phyloP scores from a whole-genome alignment of 2,329 filamentous ascomycete genomes.

The Zopfia rhizophila region DNA sequence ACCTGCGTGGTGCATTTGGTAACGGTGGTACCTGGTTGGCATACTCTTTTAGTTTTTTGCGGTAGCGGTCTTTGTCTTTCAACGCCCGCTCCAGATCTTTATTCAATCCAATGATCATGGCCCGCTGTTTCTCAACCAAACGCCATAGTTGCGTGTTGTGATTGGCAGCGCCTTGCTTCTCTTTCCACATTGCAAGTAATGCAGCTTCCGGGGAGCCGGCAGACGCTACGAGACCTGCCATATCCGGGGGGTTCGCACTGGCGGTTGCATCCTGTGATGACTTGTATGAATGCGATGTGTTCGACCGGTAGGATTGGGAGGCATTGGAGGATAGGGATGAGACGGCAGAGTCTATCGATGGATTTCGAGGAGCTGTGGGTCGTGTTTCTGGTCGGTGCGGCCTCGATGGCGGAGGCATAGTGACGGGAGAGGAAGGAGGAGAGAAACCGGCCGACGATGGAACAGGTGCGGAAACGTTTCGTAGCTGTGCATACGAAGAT shows the following conservation, averaged over 20 bases:
- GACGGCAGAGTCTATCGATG: conserved; percentile 93
- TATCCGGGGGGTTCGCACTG: conserved; percentile 74
- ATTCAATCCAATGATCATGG: conserved; percentile 92
- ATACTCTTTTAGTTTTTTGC: conserved; percentile 86
- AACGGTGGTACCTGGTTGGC: conserved; percentile 58
- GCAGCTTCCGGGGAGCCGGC: conserved; percentile 91
- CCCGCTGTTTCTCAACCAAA: conserved; percentile 93
- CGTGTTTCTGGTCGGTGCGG: conserved; percentile 44
- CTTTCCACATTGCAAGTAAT: conserved; percentile 86
- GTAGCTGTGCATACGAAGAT: conserved; percentile 45
- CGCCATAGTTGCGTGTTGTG: conserved; percentile 96
- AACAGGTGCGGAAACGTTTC: conserved; percentile 49
- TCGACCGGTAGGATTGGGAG: conserved; percentile 61
- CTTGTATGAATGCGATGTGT: conserved; percentile 67
- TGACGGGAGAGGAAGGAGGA: conserved; percentile 46
- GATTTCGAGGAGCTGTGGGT: conserved; percentile 70
- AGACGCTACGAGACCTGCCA: conserved; percentile 80
- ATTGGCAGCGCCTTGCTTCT: conserved; percentile 87
- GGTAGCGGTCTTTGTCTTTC: conserved; percentile 95
- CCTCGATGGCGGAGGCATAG: conserved; percentile 49
- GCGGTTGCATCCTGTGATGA: conserved; percentile 61
- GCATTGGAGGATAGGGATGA: conserved; percentile 65
- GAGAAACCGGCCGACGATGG: conserved; percentile 41
- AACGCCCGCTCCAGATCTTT: conserved; percentile 91
- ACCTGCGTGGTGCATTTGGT: conserved; percentile 45